Evolutionary conservation across 2,329 filamentous ascomycete genomes (phyloP).

Genomic region (Aureobasidium vineae): DNA sequence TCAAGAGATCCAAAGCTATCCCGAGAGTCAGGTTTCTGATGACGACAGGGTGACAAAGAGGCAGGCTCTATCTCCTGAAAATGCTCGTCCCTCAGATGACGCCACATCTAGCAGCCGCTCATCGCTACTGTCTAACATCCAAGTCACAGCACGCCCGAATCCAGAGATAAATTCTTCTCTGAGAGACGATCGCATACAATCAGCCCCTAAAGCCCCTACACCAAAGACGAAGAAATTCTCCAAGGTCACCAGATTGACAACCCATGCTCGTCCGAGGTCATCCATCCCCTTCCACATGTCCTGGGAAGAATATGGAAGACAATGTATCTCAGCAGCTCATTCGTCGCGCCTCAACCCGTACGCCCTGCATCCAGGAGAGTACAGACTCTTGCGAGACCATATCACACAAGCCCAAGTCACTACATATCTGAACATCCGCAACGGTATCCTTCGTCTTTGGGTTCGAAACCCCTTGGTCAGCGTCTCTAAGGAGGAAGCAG

Average conservation of each 20-base stretch:
- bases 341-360: slow-evolving; percentile 88
- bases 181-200: slow-evolving; percentile 11
- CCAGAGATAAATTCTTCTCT: neutral
- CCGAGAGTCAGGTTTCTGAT: slow-evolving; percentile 22
- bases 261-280: slow-evolving; percentile 47
- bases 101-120: slow-evolving; percentile 1
- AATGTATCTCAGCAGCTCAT: slow-evolving; percentile 87
- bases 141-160: neutral
- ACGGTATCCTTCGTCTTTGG: slow-evolving; percentile 90
- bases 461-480: slow-evolving; percentile 77
- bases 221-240: slow-evolving; percentile 20
- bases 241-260: slow-evolving; percentile 24
- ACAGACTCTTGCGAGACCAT: slow-evolving; percentile 73
- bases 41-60: slow-evolving; percentile 24
- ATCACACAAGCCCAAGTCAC: slow-evolving; percentile 89
- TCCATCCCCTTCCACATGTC: slow-evolving; percentile 78
- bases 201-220: slow-evolving; percentile 11
- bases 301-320: slow-evolving; percentile 76
- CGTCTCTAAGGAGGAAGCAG: slow-evolving; percentile 79
- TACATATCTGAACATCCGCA: slow-evolving; percentile 92
- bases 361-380: slow-evolving; percentile 79
- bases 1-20: slow-evolving; percentile 24
- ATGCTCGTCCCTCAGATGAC: neutral
- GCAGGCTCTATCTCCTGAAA: slow-evolving; percentile 22
- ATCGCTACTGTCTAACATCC: neutral